These are phyloP conservation scores for Spinellus fusiger DNA, from an alignment of 192 early-diverging fungal species.

Conservation along the genomic window DNA sequence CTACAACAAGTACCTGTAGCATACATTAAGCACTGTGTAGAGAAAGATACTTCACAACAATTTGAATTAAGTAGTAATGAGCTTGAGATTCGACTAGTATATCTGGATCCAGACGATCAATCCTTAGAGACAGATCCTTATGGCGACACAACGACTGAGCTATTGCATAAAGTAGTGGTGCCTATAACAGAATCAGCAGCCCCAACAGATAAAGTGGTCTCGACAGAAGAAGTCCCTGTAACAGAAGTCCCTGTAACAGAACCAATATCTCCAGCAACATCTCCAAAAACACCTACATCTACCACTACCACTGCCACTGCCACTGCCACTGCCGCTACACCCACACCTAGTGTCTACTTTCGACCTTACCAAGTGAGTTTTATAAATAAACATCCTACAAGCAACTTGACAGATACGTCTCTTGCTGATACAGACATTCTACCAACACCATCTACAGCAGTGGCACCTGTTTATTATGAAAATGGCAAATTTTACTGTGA, in stretches of 20 bases:
- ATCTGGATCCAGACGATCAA: neutral
- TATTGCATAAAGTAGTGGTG: no score
- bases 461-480: neutral
- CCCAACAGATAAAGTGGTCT: neutral
- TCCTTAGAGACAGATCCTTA: neutral
- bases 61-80: neutral
- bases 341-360: neutral
- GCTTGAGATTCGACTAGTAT: neutral
- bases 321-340: no score
- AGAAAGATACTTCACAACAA: neutral
- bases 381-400: neutral
- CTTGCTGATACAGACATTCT: no score
- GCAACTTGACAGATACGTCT: neutral
- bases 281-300: no score
- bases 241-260: no score
- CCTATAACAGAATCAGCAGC: neutral
- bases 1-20: neutral
- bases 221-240: no score
- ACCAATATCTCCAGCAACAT: no score
- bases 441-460: neutral
- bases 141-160: neutral
- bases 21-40: neutral
- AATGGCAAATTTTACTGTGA: neutral
- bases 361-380: neutral
- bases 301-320: no score